Conservation (phyloP, 1,284 basidiomycete genomes). For the Ganoderma leucocontextum region DNA sequence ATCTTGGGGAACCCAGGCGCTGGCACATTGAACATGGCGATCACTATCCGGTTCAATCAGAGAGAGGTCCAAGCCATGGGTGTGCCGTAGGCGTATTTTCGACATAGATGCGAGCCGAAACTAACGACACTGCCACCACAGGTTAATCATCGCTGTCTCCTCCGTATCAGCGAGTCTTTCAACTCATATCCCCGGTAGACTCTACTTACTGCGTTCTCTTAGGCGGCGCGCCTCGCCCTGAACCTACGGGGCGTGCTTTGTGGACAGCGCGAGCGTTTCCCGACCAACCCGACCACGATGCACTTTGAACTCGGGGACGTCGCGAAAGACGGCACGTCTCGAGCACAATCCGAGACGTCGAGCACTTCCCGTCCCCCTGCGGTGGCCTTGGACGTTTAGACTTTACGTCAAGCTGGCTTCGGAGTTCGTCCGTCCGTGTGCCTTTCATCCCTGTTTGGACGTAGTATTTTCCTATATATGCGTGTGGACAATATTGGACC, state of each 20-base stretch:
- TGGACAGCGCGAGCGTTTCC: neutral
- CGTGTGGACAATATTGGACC: no score
- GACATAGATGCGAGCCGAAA: no score
- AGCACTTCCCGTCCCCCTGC: neutral
- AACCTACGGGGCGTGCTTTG: neutral
- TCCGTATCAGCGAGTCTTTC: neutral
- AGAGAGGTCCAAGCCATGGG: conserved; percentile 1
- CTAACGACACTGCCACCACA: neutral
- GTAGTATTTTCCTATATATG: neutral
- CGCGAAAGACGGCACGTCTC: neutral
- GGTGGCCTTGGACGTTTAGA: neutral
- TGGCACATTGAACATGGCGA: neutral
- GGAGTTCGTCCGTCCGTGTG: neutral
- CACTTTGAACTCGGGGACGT: neutral
- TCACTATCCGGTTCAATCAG: neutral
- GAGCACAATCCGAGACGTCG: neutral
- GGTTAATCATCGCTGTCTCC: conserved; percentile 6
- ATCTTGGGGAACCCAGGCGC: neutral
- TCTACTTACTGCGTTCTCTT: neutral
- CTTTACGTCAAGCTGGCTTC: neutral
- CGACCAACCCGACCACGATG: neutral
- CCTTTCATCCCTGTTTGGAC: neutral
- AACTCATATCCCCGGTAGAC: neutral
- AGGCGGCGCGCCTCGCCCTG: neutral
- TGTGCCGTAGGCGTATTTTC: neutral